Percentiles rank a stretch among this genome's conserved stretches.
phyloP scores from a whole-genome alignment of 192 early-diverging fungal species.

The Spizellomyces punctatus region DNA sequence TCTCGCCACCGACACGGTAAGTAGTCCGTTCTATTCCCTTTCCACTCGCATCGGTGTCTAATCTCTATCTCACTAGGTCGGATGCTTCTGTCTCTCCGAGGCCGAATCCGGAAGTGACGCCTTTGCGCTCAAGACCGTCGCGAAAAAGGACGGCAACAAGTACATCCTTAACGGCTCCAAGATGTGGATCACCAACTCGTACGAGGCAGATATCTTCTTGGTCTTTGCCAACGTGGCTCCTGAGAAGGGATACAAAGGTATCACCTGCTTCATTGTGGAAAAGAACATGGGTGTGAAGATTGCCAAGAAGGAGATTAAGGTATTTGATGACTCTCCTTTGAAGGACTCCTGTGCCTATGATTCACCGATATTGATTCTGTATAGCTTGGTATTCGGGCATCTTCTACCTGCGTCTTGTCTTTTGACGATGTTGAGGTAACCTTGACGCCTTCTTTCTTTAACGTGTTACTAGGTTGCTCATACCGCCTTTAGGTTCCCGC shows the following conservation, averaged over 20 bases:
- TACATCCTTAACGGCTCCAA: constrained; percentile 77
- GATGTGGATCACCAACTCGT: constrained; percentile 84
- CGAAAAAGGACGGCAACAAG: constrained; percentile 84
- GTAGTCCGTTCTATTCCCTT: not conserved
- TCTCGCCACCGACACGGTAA: constrained; percentile 70
- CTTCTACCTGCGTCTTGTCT: constrained; percentile 90
- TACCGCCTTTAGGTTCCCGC: constrained; percentile 63
- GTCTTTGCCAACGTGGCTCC: constrained; percentile 99
- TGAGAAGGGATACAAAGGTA: constrained; percentile 92
- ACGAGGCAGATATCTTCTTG: constrained; percentile 92
- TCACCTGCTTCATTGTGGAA: constrained; percentile 96
- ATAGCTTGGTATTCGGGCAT: constrained; percentile 92
- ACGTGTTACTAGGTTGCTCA: no score
- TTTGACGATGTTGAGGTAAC: constrained; percentile 79
- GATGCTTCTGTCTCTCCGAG: constrained; percentile 95
- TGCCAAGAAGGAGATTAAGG: constrained; percentile 95
- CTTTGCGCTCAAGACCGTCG: constrained; percentile 86
- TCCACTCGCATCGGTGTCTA: constrained; percentile 6
- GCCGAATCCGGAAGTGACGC: constrained; percentile 91
- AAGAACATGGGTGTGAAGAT: constrained; percentile 88
- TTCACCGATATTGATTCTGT: constrained; percentile 5
- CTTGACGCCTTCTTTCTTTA: no score
- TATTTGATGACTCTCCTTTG: constrained; percentile 12
- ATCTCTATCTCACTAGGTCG: constrained; percentile 59
- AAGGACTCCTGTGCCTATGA: not conserved